These are phyloP conservation scores for Fusarium sarcochroum DNA, from an alignment of 2,329 filamentous ascomycete genomes.

Conservation along the genomic window DNA sequence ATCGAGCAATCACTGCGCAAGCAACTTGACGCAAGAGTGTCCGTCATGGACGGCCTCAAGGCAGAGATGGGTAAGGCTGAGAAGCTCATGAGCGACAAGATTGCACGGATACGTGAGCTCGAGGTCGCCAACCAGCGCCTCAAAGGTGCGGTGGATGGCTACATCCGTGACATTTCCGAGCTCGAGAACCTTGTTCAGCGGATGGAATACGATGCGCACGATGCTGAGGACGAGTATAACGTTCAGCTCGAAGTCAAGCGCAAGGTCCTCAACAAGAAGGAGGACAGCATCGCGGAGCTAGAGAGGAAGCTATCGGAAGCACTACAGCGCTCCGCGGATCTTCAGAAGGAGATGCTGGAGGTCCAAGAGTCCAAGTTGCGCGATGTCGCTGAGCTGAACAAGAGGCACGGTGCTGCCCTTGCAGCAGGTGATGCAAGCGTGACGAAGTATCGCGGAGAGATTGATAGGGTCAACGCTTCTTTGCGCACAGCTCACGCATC, in stretches of 20 bases:
- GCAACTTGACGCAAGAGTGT: constrained; percentile 68
- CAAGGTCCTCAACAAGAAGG: constrained; percentile 55
- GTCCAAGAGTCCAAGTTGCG: constrained; percentile 53
- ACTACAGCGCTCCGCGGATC: constrained; percentile 54
- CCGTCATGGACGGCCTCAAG: constrained; percentile 64
- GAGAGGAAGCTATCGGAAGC: constrained; percentile 61
- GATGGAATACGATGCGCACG: constrained; percentile 59
- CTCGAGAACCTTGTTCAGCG: constrained; percentile 66
- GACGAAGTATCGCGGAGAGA: constrained; percentile 62
- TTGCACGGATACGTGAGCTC: constrained; percentile 61
- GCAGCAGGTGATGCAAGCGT: constrained; percentile 67
- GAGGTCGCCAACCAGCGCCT: constrained; percentile 66
- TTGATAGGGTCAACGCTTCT: constrained; percentile 62
- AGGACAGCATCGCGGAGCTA: constrained; percentile 57
- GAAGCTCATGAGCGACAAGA: constrained; percentile 54
- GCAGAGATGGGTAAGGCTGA: constrained; percentile 57
- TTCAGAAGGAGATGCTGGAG: constrained; percentile 57
- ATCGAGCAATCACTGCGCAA: constrained; percentile 69
- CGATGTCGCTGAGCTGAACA: constrained; percentile 55
- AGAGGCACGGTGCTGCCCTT: constrained; percentile 61
- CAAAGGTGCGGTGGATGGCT: constrained; percentile 65
- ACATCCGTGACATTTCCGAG: constrained; percentile 67
- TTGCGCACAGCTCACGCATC: constrained; percentile 64
- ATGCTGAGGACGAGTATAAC: constrained; percentile 50
- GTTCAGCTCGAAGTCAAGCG: constrained; percentile 54